phyloP scores from a whole-genome alignment of 768 basidiomycete species.

The Scleroderma bovista region DNA sequence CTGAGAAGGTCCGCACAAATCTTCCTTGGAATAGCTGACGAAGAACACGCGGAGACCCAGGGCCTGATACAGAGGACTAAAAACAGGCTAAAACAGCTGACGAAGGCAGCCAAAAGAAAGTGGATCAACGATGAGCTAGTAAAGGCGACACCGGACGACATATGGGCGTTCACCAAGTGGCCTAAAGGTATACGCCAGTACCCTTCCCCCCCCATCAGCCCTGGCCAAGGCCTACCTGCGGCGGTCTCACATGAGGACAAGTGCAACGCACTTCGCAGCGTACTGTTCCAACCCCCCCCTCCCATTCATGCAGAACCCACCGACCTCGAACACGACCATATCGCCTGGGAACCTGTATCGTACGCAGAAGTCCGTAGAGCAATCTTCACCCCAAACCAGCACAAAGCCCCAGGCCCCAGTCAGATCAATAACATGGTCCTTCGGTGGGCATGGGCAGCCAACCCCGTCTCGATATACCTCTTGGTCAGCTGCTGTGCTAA shows the following conservation, averaged over 20 bases:
- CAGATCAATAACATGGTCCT: neutral
- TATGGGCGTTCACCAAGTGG: neutral
- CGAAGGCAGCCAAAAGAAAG: neutral
- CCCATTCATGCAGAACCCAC: neutral
- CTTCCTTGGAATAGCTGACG: too few relatives aligned
- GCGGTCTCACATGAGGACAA: neutral
- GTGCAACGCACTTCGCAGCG: neutral
- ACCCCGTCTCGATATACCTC: neutral
- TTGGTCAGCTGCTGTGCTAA: neutral
- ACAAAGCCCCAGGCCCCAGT: neutral
- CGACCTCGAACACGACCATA: neutral
- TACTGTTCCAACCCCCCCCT: constrained; percentile 6
- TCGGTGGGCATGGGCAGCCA: neutral
- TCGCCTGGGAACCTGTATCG: neutral
- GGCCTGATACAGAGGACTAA: too few relatives aligned
- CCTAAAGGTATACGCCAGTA: neutral
- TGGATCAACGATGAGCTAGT: neutral
- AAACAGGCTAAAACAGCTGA: too few relatives aligned
- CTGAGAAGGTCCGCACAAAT: too few relatives aligned
- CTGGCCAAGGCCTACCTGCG: neutral
- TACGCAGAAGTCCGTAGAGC: neutral
- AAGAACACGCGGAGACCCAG: too few relatives aligned
- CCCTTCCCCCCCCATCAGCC: neutral
- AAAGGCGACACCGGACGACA: neutral
- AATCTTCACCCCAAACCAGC: neutral